Percentiles rank a stretch among this genome's conserved stretches.
Conservation (phyloP, 2,329 filamentous ascomycete genomes). For the Lasiodiplodia citricola region DNA sequence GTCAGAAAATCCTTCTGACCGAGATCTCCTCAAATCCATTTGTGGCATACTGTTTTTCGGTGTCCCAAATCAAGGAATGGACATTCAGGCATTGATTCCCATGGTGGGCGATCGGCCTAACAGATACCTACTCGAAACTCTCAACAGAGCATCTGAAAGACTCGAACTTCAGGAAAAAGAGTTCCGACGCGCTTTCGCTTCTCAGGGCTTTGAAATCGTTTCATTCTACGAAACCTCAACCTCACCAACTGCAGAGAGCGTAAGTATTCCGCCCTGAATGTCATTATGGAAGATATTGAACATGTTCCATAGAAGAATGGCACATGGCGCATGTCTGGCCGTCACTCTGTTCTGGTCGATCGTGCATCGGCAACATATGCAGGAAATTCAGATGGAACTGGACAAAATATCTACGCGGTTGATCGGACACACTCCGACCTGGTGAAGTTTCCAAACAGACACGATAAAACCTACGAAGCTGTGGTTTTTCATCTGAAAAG, state of each 20-base stretch:
- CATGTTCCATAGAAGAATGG: neutral
- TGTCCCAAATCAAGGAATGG: neutral
- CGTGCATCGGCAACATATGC: neutral
- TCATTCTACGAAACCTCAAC: neutral
- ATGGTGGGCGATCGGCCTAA: neutral
- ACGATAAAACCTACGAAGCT: neutral
- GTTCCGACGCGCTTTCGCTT: neutral
- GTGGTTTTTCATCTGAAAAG: neutral
- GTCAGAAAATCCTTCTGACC: neutral
- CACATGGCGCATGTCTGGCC: neutral
- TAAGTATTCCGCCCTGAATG: neutral
- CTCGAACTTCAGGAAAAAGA: neutral
- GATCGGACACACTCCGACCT: neutral
- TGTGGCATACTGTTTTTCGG: neutral
- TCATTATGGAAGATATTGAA: neutral
- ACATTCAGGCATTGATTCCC: neutral
- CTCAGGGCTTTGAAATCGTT: neutral
- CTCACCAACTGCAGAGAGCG: neutral
- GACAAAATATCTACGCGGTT: neutral
- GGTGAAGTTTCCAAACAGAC: neutral
- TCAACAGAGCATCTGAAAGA: neutral
- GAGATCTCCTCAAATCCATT: neutral
- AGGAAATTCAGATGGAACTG: no score
- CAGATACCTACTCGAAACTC: neutral
- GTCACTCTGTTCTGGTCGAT: neutral